Percentiles rank a stretch among this genome's conserved stretches.
Evolutionary conservation across 208 protist genomes (phyloP).

Genomic region (Trypanosoma rangeli): DNA sequence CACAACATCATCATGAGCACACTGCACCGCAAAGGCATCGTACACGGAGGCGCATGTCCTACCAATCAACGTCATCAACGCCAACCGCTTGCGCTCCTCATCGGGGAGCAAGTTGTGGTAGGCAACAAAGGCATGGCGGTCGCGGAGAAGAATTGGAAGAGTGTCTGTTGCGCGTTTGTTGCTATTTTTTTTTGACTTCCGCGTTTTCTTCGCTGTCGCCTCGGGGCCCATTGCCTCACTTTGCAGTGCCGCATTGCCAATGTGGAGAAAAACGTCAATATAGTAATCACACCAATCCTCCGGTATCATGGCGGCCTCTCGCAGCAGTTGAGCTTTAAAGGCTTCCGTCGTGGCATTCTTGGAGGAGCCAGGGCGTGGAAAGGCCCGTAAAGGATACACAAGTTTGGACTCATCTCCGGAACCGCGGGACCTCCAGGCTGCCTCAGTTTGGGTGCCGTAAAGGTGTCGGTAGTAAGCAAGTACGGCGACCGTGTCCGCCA

Average conservation of each 20-base stretch:
- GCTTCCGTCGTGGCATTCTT: constrained; percentile 48
- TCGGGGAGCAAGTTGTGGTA: constrained; percentile 81
- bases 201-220: constrained; percentile 23
- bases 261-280: constrained; percentile 78
- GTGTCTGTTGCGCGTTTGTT: constrained; percentile 36
- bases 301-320: constrained; percentile 81
- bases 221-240: constrained; percentile 46
- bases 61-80: constrained; percentile 81
- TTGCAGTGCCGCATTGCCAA: constrained; percentile 77
- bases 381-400: constrained; percentile 72
- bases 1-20: constrained; percentile 77
- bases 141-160: constrained; percentile 77
- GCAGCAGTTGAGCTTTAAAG: constrained; percentile 64
- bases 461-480: constrained; percentile 77
- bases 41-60: constrained; percentile 63
- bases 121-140: constrained; percentile 77
- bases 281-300: constrained; percentile 91
- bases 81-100: constrained; percentile 65
- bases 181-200: constrained; percentile 35
- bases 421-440: constrained; percentile 2
- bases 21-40: constrained; percentile 82
- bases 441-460: constrained; percentile 39
- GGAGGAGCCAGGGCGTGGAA: constrained; percentile 41
- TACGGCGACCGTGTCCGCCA: constrained; percentile 80
- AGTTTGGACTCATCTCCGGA: constrained; percentile 23